A percentile compares a stretch with the other conserved stretches of the same genome.
Conservation (phyloP, 2,329 filamentous ascomycete species). For the Sclerotinia sclerotiorum region DNA sequence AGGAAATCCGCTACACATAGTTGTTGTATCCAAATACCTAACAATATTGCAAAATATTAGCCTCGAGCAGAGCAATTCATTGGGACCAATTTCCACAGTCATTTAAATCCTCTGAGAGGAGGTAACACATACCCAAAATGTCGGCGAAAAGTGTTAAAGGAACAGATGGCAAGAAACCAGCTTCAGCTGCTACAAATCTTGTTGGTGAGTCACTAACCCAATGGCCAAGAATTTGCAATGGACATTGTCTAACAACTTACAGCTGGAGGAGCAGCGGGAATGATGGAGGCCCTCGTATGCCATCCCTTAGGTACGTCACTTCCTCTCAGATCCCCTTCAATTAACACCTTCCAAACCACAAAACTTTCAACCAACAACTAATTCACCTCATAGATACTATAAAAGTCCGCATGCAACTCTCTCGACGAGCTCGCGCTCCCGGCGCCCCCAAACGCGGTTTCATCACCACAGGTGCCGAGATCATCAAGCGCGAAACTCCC, state of each 20-base stretch:
- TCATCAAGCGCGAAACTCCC: slow-evolving; percentile 85
- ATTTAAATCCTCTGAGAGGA: background rate
- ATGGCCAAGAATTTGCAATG: background rate
- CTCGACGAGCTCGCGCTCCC: slow-evolving; percentile 75
- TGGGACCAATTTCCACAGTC: background rate
- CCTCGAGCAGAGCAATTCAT: background rate
- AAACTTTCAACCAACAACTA: background rate
- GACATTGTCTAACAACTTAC: slow-evolving; percentile 30
- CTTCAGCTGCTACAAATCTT: slow-evolving; percentile 84
- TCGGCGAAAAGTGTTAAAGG: slow-evolving; percentile 58
- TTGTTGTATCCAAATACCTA: background rate
- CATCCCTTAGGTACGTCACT: slow-evolving; percentile 76
- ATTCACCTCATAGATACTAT: slow-evolving; percentile 69
- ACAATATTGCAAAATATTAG: background rate
- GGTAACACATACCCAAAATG: slow-evolving; percentile 45
- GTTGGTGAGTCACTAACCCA: slow-evolving; percentile 61
- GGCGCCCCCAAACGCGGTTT: slow-evolving; percentile 86
- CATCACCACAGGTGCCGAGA: slow-evolving; percentile 78
- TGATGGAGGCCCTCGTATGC: slow-evolving; percentile 98
- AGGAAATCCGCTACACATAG: background rate
- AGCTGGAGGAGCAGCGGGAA: slow-evolving; percentile 96
- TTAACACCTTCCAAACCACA: background rate
- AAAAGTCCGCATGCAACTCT: slow-evolving; percentile 99
- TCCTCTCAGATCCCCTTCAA: background rate
- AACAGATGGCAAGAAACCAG: slow-evolving; percentile 67